Evolutionary conservation across 2,329 filamentous ascomycete species (phyloP), one percentile per base, ranked within the genome.

Genomic region (Boeremia lycopersici): DNA sequence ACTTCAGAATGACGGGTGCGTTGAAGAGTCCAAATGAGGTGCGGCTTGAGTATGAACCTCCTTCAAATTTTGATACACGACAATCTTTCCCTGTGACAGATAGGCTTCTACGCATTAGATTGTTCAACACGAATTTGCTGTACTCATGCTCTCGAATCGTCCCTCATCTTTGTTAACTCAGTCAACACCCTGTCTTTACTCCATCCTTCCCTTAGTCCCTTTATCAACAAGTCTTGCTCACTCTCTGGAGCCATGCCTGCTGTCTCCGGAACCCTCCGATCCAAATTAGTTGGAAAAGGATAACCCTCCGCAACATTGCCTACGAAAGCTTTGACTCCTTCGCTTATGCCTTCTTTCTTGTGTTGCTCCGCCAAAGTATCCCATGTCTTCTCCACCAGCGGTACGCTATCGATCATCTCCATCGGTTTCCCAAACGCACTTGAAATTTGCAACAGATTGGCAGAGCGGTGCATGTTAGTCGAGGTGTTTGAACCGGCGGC

Each of bases 381-480:
- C 79, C 81, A 85, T 2, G 73, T 78, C 19, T 47, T 68, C 39
- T 79, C 77, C 2, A 84, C 68, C 23, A 84, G 61, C 3, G 80
- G 78, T 11, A 82, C 47, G 0, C 78, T 75, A 61, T 88, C 82
- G 9, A 88, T 76, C 0, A 65, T 79, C 73, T 88, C 86, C 85
- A 88, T 89, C 0, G 85, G 77, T 64, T 86, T 86, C 0, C 85
- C 85, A 63, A 88, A 84, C 0, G 84, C 84, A 56, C 80, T 82
- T 58, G 82, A 86, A 28, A 87, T 78, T 69, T 88, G 86, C 31
- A 88, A 61, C 9, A 88, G 69, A 64, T 88, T 88, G n/a, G 84
- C 85, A 28, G 79, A 80, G 1, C 86, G 78, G 23, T 82, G 69
- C 25, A 86, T 73, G 15, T 77, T 76, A 8, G 68, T 65, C 1